Base-by-base conservation (phyloP, 495 filamentous ascomycete genomes). In the Aspergillus cristatus region DNA sequence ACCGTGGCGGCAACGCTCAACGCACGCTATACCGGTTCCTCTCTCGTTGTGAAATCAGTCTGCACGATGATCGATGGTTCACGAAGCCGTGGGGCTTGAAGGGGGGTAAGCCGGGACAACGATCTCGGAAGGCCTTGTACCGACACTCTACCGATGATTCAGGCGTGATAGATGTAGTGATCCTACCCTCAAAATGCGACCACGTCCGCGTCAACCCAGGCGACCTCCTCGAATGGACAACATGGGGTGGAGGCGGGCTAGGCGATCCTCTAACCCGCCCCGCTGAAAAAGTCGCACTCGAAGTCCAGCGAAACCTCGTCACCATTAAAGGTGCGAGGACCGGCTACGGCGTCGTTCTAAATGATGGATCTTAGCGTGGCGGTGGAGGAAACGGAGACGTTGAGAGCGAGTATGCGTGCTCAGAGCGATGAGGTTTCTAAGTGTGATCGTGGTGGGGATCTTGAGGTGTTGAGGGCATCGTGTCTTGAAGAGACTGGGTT, bases 51-150 rank as follows among this genome's bases (percentile, higher is more conserved):
- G 58, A 64, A 24, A 64, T 73, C 41, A 70, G 62, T 34, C 49
- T 70, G 3, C 67, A 73, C 31, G 69, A 73, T 38, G 69, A 71
- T 37, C 46, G 69, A 4, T 71, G 68, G 69, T 62, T 73, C 37
- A 71, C 67, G 3, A 70, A 68, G 45, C 68, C 67, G 6, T 73
- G 67, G 68, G 69, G 68, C 4, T 45, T 72, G 0, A 53, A 63
- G 15, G 67, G 68, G 1, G 67, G 69, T 0, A 60, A 63, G 38
- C 68, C 69, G 0, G 69, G 68, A 0, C 48, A 50, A 3, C 43
- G 69, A 14, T 68, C 62, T 14, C 55, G 53, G 6, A 73, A 73
- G 42, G 35, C 51, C 0, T 36, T 71, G 0, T 70, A 68, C 32
- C 46, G 58, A 7, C 56, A 62, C 24, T 64, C 67, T 2, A 32